Percentiles rank a stretch among this genome's conserved stretches.
These are phyloP conservation scores for Ophiostoma piceae DNA, from an alignment of 2,329 filamentous ascomycete genomes.

Conservation along the genomic window DNA sequence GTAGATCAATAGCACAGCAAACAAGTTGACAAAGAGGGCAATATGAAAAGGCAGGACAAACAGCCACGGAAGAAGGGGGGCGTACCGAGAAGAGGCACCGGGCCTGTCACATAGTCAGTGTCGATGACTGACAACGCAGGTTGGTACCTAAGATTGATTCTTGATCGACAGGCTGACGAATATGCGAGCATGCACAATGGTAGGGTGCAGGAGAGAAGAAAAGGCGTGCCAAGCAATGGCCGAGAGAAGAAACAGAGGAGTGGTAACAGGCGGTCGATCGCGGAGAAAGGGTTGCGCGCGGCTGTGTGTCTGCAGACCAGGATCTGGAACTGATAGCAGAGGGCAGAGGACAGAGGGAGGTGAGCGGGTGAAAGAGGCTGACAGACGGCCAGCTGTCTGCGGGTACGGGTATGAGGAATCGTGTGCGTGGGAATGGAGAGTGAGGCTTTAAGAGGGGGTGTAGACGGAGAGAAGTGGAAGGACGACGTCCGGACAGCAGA, in stretches of 20 bases:
- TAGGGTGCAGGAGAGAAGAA: neutral
- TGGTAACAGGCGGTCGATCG: constrained; percentile 16
- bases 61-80: neutral
- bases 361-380: neutral
- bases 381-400: neutral
- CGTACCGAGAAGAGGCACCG: constrained; percentile 16
- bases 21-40: constrained; percentile 8
- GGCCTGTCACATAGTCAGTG: constrained; percentile 25
- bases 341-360: neutral
- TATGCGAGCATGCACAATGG: neutral
- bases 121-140: constrained; percentile 17
- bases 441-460: neutral
- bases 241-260: constrained; percentile 9
- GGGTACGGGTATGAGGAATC: neutral
- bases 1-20: constrained; percentile 17
- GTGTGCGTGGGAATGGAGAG: neutral
- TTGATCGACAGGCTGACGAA: neutral
- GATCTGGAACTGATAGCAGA: constrained; percentile 8
- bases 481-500: constrained; percentile 4
- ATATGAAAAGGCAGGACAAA: constrained; percentile 1
- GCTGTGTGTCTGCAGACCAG: constrained; percentile 5
- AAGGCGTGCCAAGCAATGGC: neutral
- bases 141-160: constrained; percentile 13
- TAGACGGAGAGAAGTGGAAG: neutral
- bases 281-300: constrained; percentile 9